Evolutionary conservation across 495 filamentous ascomycete genomes (phyloP).

Genomic region (Parathielavia hyrcaniae): DNA sequence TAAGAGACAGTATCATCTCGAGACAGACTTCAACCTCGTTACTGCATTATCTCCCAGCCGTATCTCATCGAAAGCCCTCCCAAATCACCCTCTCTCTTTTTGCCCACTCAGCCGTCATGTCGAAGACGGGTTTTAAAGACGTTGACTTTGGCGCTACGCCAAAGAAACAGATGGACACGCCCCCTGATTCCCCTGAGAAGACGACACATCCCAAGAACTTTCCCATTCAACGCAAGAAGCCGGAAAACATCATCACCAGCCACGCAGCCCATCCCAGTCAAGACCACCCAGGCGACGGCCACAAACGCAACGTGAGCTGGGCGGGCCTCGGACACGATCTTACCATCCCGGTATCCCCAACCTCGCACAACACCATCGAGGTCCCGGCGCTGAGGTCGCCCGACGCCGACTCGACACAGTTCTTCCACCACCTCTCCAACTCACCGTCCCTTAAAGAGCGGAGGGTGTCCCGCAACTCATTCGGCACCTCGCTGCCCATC

Average conservation of each 20-base stretch:
- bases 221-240: constrained; percentile 15
- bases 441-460: constrained; percentile 61
- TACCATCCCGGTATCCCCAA: constrained; percentile 24
- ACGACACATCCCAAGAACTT: constrained; percentile 4
- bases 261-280: constrained; percentile 22
- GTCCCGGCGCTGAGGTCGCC: constrained; percentile 64
- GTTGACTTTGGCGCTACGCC: constrained; percentile 44
- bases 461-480: constrained; percentile 69
- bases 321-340: constrained; percentile 17
- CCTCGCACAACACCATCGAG: constrained; percentile 52
- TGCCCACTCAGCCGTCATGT: constrained; percentile 40
- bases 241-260: constrained; percentile 12
- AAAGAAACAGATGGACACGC: constrained; percentile 23
- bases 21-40: background rate
- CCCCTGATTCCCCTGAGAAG: constrained; percentile 21
- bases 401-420: constrained; percentile 59
- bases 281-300: background rate
- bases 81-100: background rate
- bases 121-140: constrained; percentile 50
- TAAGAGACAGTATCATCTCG: background rate
- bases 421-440: constrained; percentile 68
- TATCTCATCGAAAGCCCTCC: too few relatives aligned
- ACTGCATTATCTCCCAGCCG: background rate
- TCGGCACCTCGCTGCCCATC: constrained; percentile 70
- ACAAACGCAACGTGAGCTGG: constrained; percentile 16